Evolutionary conservation across 139 green algal species (phyloP).

Genomic region (Pseudopediastrum boryanum): DNA sequence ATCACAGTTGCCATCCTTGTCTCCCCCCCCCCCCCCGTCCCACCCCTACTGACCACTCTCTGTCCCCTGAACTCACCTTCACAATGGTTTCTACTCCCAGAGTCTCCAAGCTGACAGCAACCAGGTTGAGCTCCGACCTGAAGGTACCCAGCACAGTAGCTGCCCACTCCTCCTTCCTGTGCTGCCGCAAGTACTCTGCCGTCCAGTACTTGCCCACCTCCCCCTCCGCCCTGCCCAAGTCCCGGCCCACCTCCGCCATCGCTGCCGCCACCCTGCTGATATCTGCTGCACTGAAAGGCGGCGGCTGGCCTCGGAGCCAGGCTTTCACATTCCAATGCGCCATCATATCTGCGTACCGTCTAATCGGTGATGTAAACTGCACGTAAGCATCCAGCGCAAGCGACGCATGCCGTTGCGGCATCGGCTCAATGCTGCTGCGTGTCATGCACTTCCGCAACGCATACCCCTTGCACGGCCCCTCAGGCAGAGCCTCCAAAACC

Average conservation of each 20-base stretch:
- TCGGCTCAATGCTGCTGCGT: conserved; percentile 45
- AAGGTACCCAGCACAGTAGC: conserved; percentile 70
- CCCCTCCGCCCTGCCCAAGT: conserved; percentile 54
- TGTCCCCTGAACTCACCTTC: conserved; percentile 24
- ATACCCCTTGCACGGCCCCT: conserved; percentile 65
- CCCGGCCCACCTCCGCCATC: conserved; percentile 13
- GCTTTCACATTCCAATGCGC: conserved; percentile 87
- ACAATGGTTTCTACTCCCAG: conserved; percentile 70
- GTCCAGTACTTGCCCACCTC: conserved; percentile 60
- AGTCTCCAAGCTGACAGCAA: conserved; percentile 62
- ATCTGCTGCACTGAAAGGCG: conserved; percentile 38
- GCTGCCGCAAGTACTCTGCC: conserved; percentile 69
- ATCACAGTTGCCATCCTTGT: background rate
- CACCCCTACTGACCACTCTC: background rate
- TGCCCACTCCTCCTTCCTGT: conserved; percentile 34
- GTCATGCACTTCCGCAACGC: conserved; percentile 75
- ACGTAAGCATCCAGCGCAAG: conserved; percentile 82
- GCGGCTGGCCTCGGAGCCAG: conserved; percentile 43
- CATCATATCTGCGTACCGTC: conserved; percentile 79
- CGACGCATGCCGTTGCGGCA: conserved; percentile 59
- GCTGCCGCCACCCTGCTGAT: conserved; percentile 42
- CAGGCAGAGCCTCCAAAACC: conserved; percentile 61
- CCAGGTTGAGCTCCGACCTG: conserved; percentile 62
- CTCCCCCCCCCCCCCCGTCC: background rate
- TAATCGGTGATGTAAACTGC: conserved; percentile 83